These are phyloP conservation scores for Suillus americanus DNA, from an alignment of 768 basidiomycete species.

Conservation along the genomic window DNA sequence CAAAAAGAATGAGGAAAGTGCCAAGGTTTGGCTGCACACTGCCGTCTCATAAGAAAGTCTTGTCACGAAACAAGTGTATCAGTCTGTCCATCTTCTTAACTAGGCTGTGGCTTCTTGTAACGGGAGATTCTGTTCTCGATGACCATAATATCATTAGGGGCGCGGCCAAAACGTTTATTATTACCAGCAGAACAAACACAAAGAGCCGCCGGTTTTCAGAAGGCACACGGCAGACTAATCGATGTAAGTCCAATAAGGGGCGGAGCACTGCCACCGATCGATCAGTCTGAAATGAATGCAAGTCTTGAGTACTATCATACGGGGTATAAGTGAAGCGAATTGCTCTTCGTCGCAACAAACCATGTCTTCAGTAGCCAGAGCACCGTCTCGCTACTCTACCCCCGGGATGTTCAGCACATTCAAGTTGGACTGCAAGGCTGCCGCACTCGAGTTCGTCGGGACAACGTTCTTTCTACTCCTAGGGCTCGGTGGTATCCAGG, in stretches of 20 bases:
- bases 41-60: conserved; percentile 43
- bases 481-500: conserved; percentile 65
- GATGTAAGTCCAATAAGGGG: conserved; percentile 22
- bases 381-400: conserved; percentile 11
- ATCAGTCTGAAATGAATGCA: neutral
- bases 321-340: neutral
- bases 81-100: conserved; percentile 34
- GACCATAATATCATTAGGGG: conserved; percentile 25
- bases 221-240: conserved; percentile 17
- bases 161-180: conserved; percentile 17
- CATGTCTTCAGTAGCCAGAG: neutral
- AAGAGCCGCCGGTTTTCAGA: conserved; percentile 23
- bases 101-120: neutral
- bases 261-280: conserved; percentile 13
- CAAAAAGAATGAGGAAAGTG: conserved; percentile 47
- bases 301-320: neutral
- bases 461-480: conserved; percentile 65
- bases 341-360: neutral
- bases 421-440: conserved; percentile 45
- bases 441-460: conserved; percentile 57
- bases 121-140: conserved; percentile 8
- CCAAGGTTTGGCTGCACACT: conserved; percentile 47
- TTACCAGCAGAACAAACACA: conserved; percentile 18
- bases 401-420: conserved; percentile 27
- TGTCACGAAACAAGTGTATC: conserved; percentile 78